Evolutionary conservation across 805 yeast genomes (phyloP), one percentile per base, ranked within the genome.

Genomic region (Yarrowia sp.): DNA sequence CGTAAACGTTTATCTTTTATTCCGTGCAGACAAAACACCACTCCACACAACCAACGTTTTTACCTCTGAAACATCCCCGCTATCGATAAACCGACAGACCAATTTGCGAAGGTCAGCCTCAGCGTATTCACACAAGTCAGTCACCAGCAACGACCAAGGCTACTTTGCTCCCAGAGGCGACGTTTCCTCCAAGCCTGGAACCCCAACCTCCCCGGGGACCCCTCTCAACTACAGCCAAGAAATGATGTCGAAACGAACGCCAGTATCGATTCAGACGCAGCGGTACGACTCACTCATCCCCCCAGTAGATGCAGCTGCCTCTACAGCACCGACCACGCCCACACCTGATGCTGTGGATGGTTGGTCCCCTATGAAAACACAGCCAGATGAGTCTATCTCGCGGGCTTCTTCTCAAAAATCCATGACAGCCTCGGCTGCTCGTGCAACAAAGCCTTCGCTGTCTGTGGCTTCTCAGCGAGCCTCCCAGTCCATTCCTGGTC

Each of bases 241-340:
- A 38, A 54, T 54, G 46, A 54, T 36, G 46, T 36, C 61, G 12
- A 54, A 54, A 26, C 46, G 46, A 22, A 38, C 46, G 14, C 61
- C 58, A 8, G 40, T 49, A 14, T 9, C 40, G 16, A 36, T 44
- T 17, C 48, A 30, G 16, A 22, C 40, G 4, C 63, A 58, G 14
- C 32, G 63, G 32, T 58, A 58, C 51, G 40, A 58, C 40, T 43
- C 63, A 1, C 51, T 58, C 10, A 58, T 58, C 32, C 63, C 63
- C 12, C 22, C 63, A 19, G 32, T 19, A 40, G 49, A 28, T 41
- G 30, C 40, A 21, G 17, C 14, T 12, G 28, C 52, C 24, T 17
- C 52, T 7, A 46, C 36, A 17, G 16, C 36, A 12, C 52, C 52
- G 12, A 16, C 46, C 17, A 26, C 38, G 5, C 61, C 44, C 24